These are phyloP conservation scores for Rostrohypoxylon terebratum DNA, from an alignment of 495 filamentous ascomycete genomes.

Conservation along the genomic window DNA sequence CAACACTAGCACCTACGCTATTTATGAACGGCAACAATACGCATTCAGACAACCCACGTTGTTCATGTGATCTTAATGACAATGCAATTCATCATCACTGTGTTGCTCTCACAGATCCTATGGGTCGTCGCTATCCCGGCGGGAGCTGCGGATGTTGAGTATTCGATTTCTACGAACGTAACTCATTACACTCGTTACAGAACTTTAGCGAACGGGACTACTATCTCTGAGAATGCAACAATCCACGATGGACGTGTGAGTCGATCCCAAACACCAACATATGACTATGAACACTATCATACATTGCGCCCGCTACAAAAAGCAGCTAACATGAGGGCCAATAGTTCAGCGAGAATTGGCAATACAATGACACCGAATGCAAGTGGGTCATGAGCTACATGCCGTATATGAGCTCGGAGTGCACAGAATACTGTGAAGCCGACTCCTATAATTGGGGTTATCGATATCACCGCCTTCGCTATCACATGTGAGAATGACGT, in stretches of 20 bases:
- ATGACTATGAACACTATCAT: background rate
- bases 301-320: background rate
- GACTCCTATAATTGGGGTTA: conserved; percentile 23
- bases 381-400: conserved; percentile 14
- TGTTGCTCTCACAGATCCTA: conserved; percentile 3
- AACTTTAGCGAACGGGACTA: conserved; percentile 10
- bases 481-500: conserved; percentile 28
- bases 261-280: background rate
- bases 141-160: background rate
- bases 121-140: background rate
- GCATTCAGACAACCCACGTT: background rate
- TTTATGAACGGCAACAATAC: background rate
- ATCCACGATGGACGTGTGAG: conserved; percentile 12
- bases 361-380: conserved; percentile 18
- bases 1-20: background rate
- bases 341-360: conserved; percentile 22
- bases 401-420: conserved; percentile 27
- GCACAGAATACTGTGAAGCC: conserved; percentile 39
- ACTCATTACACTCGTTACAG: background rate
- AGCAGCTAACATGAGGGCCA: background rate
- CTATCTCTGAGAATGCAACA: conserved; percentile 2
- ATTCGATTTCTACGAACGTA: background rate
- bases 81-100: background rate
- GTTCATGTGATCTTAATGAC: background rate
- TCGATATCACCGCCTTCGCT: conserved; percentile 26